phyloP scores from a whole-genome alignment of 2,329 filamentous ascomycete species.

The Cyclaneusma minus region DNA sequence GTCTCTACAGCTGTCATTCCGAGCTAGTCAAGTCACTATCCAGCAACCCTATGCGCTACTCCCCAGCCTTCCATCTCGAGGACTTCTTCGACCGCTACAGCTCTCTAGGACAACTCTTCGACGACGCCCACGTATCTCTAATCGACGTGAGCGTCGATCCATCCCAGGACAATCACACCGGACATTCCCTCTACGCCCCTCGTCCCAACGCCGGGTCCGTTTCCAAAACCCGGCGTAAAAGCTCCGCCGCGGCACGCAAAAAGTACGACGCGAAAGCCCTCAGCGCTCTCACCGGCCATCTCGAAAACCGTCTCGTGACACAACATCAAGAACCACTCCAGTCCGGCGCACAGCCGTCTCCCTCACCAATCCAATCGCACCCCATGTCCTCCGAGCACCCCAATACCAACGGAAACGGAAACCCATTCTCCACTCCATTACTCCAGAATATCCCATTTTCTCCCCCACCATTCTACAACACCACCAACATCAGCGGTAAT shows the following conservation, averaged over 20 bases:
- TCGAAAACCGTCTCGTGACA: slow-evolving; percentile 15
- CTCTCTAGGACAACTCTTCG: slow-evolving; percentile 44
- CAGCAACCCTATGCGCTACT: slow-evolving; percentile 55
- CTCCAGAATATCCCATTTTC: too few species aligned
- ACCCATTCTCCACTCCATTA: too few species aligned
- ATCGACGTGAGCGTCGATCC: slow-evolving; percentile 47
- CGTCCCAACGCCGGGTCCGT: slow-evolving; percentile 21
- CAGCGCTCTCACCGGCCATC: slow-evolving; percentile 18
- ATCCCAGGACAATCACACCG: slow-evolving; percentile 36
- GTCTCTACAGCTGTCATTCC: slow-evolving; percentile 62
- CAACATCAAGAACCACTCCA: slow-evolving; percentile 8
- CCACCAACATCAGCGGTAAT: too few species aligned
- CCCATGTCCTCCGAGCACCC: too few species aligned
- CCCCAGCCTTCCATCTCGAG: slow-evolving; percentile 68
- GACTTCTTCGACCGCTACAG: slow-evolving; percentile 76
- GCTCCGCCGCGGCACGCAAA: slow-evolving; percentile 23
- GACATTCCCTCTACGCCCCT: slow-evolving; percentile 31
- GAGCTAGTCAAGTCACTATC: slow-evolving; percentile 63
- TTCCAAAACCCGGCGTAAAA: slow-evolving; percentile 36
- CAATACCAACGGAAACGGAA: too few species aligned
- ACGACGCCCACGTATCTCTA: slow-evolving; percentile 60
- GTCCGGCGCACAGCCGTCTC: slow-evolving; percentile 1
- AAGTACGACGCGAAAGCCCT: slow-evolving; percentile 24
- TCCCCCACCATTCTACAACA: too few species aligned
- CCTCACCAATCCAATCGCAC: too few species aligned